Base-by-base conservation (phyloP, 257 asterid species). In the Fraxinus quadrangulata region DNA sequence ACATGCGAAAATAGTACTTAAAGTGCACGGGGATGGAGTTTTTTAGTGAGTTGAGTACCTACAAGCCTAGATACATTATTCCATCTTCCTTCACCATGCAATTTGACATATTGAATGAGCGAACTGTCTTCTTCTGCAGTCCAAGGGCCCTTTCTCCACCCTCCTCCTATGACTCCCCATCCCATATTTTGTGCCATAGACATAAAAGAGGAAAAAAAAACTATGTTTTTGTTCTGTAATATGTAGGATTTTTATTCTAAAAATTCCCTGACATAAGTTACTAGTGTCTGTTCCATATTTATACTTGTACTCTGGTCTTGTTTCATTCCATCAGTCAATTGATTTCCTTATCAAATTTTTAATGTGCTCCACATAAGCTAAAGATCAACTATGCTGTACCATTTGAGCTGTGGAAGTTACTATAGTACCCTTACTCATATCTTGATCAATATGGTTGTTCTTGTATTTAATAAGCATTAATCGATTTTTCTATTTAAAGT, bases 121-220 rank as follows among this genome's bases (percentile, higher is more conserved):
- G 90, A 79, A 24, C 80, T 83, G 77, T 94, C 98, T 86, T 94
- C 98, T 82, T 94, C 97, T 67, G 88, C 78, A 71, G 97, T 94
- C 98, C 98, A 94, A 37, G 98, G 98, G 36, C 97, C 98, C 78
- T 94, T 94, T 76, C 96, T 89, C 97, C 97, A 94, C 26, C 85
- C 96, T 70, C 90, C 93, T 69, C 83, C 92, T 0, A 76, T 73
- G 74, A 78, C 75, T 54, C 86, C 94, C 94, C 93, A 89, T 31
- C 82, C 91, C 85, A 83, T 56, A 6, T 84, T 82, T 30, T 87
- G 84, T 65, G 85, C 86, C 88, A 79, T 86, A 83, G 90, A 77
- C 91, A 85, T 83, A 3, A 73, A 40, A 71, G 67, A 13, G 8
- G 77, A 45, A 70, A 72, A 56, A 75, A 63, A 67, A 75, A 39